phyloP scores from a whole-genome alignment of 176 grass and related monocot genomes.

The Aechmea fasciata region DNA sequence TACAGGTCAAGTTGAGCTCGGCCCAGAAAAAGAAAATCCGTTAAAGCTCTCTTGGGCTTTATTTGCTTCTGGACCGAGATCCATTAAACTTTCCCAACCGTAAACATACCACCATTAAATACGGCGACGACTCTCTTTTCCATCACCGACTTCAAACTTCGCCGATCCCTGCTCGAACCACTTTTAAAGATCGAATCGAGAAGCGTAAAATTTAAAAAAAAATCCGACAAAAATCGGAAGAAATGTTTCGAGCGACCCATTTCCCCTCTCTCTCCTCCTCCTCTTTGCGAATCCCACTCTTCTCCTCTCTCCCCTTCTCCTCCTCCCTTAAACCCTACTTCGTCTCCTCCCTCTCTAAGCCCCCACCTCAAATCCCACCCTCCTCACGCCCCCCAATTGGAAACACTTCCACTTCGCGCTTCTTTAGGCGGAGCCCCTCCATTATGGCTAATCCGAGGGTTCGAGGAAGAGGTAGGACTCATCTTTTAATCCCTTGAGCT shows the following conservation, averaged over 20 bases:
- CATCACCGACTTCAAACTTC: not conserved
- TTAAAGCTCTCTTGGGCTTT: too few species aligned
- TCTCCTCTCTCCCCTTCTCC: not conserved
- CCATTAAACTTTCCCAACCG: too few species aligned
- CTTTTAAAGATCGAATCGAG: not conserved
- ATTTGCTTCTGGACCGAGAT: too few species aligned
- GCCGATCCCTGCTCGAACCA: not conserved
- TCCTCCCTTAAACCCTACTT: not conserved
- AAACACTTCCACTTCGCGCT: not conserved
- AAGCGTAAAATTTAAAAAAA: not conserved
- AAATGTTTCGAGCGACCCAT: not conserved
- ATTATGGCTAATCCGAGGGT: conserved; percentile 6
- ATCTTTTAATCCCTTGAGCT: not conserved
- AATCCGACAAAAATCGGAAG: not conserved
- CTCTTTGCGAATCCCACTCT: conserved; percentile 2
- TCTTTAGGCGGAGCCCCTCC: conserved; percentile 2
- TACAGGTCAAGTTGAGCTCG: too few species aligned
- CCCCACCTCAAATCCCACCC: not conserved
- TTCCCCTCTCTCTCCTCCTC: conserved; percentile 9
- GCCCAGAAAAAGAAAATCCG: too few species aligned
- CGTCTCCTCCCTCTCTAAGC: not conserved
- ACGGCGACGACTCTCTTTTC: not conserved
- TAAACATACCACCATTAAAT: not conserved
- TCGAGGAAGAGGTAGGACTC: conserved; percentile 3
- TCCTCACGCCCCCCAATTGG: not conserved